These are phyloP conservation scores for Hansenula sp. DNA, from an alignment of 1,139 yeast species.

Conservation along the genomic window DNA sequence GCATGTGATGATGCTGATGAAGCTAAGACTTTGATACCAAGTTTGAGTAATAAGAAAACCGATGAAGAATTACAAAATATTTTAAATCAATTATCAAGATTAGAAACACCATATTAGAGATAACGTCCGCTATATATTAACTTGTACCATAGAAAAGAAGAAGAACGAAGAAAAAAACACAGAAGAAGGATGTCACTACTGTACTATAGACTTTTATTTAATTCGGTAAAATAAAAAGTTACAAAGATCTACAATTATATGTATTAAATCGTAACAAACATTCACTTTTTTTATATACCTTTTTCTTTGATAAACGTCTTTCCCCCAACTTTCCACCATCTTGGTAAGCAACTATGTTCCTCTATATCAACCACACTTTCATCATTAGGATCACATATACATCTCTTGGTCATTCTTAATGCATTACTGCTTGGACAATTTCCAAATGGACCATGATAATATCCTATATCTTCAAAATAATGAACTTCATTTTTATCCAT, in stretches of 20 bases:
- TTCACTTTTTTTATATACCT: conserved; percentile 7
- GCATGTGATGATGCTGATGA: conserved; percentile 98
- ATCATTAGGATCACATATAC: conserved; percentile 56
- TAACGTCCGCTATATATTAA: too few species aligned
- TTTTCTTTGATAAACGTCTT: conserved; percentile 29
- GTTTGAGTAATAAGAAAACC: conserved; percentile 72
- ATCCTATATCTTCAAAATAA: conserved; percentile 91
- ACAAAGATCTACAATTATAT: too few species aligned
- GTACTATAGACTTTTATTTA: too few species aligned
- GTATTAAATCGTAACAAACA: too few species aligned
- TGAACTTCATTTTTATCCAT: conserved; percentile 67
- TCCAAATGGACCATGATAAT: conserved; percentile 75
- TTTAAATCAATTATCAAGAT: conserved; percentile 77
- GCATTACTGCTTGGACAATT: conserved; percentile 69
- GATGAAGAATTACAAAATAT: conserved; percentile 86
- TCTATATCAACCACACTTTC: conserved; percentile 52
- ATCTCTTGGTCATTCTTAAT: conserved; percentile 52
- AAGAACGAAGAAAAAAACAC: background rate
- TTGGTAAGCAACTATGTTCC: conserved; percentile 67
- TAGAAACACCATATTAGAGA: conserved; percentile 39
- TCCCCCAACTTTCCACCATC: conserved; percentile 83
- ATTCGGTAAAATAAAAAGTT: too few species aligned
- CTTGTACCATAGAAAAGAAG: background rate
- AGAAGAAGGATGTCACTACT: background rate
- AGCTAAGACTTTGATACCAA: conserved; percentile 91